These are phyloP conservation scores for Vanrija pseudolonga DNA, from an alignment of 1,284 basidiomycete species.

Conservation along the genomic window DNA sequence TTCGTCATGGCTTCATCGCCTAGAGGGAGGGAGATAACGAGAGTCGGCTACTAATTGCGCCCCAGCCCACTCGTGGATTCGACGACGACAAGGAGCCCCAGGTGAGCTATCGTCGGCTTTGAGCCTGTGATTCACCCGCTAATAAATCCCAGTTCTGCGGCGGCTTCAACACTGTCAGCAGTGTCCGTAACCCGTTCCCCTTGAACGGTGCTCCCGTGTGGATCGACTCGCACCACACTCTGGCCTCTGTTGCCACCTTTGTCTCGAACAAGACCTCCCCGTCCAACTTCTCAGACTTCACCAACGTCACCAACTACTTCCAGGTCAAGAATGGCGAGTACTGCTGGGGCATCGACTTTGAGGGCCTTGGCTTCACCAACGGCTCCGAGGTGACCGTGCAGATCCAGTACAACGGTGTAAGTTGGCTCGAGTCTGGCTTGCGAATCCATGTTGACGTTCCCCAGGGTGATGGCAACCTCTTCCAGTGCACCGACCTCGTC, in stretches of 20 bases:
- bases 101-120: slow-evolving; percentile 54
- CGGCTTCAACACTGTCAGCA: slow-evolving; percentile 42
- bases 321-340: slow-evolving; percentile 55
- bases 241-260: slow-evolving; percentile 51
- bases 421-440: neutral
- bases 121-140: neutral
- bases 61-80: slow-evolving; percentile 58
- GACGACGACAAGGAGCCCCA: slow-evolving; percentile 58
- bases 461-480: slow-evolving; percentile 65
- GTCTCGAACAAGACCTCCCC: slow-evolving; percentile 60
- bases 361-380: slow-evolving; percentile 52
- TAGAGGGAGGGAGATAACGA: too few species aligned
- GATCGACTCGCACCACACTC: slow-evolving; percentile 36
- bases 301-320: slow-evolving; percentile 55
- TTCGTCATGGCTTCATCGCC: neutral
- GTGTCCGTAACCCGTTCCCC: slow-evolving; percentile 62
- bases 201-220: slow-evolving; percentile 51
- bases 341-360: slow-evolving; percentile 63
- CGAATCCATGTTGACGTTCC: slow-evolving; percentile 36
- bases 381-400: slow-evolving; percentile 40
- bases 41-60: too few species aligned
- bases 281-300: slow-evolving; percentile 60
- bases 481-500: slow-evolving; percentile 71
- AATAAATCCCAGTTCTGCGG: slow-evolving; percentile 43
- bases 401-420: slow-evolving; percentile 36